phyloP scores from a whole-genome alignment of 2,329 filamentous ascomycete genomes.

The Grosmannia serpens region DNA sequence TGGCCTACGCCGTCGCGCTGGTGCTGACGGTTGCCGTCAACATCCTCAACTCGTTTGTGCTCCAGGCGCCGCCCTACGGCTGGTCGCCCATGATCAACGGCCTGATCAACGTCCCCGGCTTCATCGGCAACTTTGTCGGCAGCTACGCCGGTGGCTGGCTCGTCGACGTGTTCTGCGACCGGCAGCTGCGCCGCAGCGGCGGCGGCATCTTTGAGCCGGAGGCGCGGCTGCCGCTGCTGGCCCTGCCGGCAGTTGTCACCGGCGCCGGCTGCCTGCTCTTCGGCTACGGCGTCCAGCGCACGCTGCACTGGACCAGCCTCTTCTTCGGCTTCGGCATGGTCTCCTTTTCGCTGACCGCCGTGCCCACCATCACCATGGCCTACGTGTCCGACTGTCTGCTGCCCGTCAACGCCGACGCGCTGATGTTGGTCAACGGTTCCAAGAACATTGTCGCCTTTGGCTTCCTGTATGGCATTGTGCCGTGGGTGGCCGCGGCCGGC shows the following conservation, averaged over 20 bases:
- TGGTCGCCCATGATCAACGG: slow-evolving; percentile 19
- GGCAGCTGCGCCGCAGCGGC: slow-evolving; percentile 15
- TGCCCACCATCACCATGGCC: slow-evolving; percentile 5
- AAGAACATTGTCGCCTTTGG: slow-evolving; percentile 37
- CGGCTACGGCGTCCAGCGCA: slow-evolving; percentile 31
- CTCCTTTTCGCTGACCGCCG: not conserved
- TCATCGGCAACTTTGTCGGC: slow-evolving; percentile 30
- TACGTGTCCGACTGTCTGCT: slow-evolving; percentile 13
- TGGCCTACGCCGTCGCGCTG: slow-evolving; percentile 19
- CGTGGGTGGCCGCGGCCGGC: slow-evolving; percentile 22
- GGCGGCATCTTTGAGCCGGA: slow-evolving; percentile 18
- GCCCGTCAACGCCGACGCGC: slow-evolving; percentile 19
- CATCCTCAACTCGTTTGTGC: slow-evolving; percentile 20
- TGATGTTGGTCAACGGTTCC: slow-evolving; percentile 23
- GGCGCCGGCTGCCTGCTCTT: slow-evolving; percentile 31
- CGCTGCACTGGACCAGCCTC: slow-evolving; percentile 28
- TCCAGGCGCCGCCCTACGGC: slow-evolving; percentile 20
- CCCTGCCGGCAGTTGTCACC: slow-evolving; percentile 28
- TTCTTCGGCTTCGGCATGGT: slow-evolving; percentile 24
- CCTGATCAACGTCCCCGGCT: slow-evolving; percentile 20
- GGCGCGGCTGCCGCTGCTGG: slow-evolving; percentile 19
- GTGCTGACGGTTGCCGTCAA: slow-evolving; percentile 19
- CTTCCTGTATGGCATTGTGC: slow-evolving; percentile 31
- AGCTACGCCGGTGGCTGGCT: slow-evolving; percentile 29
- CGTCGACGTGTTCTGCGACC: slow-evolving; percentile 28